Base-by-base conservation (phyloP, 208 protist genomes). In the Trypanosoma melophagium region DNA sequence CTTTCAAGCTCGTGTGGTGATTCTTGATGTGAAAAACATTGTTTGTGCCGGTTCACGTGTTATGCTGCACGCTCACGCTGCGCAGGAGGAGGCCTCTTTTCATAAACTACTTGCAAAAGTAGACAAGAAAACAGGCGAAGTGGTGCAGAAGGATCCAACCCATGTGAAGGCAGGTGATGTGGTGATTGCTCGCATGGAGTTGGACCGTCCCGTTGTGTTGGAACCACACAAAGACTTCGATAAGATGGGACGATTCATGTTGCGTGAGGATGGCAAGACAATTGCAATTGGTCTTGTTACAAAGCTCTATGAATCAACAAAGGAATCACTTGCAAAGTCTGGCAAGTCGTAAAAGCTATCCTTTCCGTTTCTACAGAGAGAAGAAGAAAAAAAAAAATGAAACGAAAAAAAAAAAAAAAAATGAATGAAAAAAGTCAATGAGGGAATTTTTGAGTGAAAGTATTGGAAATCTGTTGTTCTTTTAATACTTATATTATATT, bases 221-320 rank as follows among this genome's bases (percentile, higher is more conserved):
- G 97, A 98, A 71, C 54, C 80, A 24, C 98, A 97, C 83, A 92
- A 98, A 76, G 86, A 91, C 17, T 97, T 97, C 75, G 95, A 96
- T 60, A 96, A 98, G 75, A 76, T 99, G 42, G 95, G 97, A 24
- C 94, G 97, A 65, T 98, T 99, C 82, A 98, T 97, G 73, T 70
- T 99, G 38, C 93, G 98, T 66, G 96, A 98, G 40, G 95, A 98
- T 40, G 93, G 93, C 50, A 92, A 90, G 71, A 97, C 93, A 14
- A 93, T 96, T 66, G 91, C 90, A 42, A 93, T 97, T 79, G 93
- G 91, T 51, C 83, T 97, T 44, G 75, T 96, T 49, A 84, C 81
- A 55, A 94, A 94, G 69, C 76, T 96, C 3, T 92, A 93, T 77
- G 86, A 93, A 58, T 89, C 84, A 31, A 94, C 85, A 2, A 79